Evolutionary conservation across 2,329 filamentous ascomycete genomes (phyloP).

Genomic region (Aspergillus arachidicola): DNA sequence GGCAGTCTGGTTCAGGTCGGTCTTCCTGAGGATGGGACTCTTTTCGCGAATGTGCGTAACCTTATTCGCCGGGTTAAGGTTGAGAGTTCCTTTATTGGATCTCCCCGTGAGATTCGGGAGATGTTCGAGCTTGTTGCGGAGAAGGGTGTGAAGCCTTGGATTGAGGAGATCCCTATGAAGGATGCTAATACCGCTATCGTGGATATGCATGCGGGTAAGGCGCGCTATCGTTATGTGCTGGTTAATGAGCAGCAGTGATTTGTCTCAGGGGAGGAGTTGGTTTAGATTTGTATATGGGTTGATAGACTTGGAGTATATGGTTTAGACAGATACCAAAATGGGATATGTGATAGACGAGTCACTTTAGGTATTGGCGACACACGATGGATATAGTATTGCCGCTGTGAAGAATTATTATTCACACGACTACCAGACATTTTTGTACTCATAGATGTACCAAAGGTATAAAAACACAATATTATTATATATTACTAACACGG

Average conservation of each 20-base stretch:
- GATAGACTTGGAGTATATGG: background rate
- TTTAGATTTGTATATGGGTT: background rate
- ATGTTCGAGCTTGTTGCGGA: constrained; percentile 48
- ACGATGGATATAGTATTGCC: no score
- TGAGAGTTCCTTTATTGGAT: constrained; percentile 50
- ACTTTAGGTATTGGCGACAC: background rate
- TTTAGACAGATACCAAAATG: background rate
- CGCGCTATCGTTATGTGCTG: constrained; percentile 51
- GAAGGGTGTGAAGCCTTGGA: constrained; percentile 46
- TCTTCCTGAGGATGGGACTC: constrained; percentile 60
- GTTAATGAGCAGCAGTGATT: constrained; percentile 42
- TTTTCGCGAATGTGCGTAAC: constrained; percentile 57
- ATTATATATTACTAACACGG: constrained; percentile 9
- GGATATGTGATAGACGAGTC: background rate
- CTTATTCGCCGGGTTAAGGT: constrained; percentile 60
- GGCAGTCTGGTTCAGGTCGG: constrained; percentile 69
- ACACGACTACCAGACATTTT: background rate
- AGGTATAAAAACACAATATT: constrained; percentile 40
- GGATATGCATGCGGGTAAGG: constrained; percentile 49
- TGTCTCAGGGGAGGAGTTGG: background rate
- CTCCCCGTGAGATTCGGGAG: constrained; percentile 44
- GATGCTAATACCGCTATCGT: constrained; percentile 48
- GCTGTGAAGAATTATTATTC: background rate
- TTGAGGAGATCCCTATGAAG: constrained; percentile 46
- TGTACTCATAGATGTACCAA: background rate